Conservation (phyloP, 345 rosid species). For the Anastatica hierochuntica region DNA sequence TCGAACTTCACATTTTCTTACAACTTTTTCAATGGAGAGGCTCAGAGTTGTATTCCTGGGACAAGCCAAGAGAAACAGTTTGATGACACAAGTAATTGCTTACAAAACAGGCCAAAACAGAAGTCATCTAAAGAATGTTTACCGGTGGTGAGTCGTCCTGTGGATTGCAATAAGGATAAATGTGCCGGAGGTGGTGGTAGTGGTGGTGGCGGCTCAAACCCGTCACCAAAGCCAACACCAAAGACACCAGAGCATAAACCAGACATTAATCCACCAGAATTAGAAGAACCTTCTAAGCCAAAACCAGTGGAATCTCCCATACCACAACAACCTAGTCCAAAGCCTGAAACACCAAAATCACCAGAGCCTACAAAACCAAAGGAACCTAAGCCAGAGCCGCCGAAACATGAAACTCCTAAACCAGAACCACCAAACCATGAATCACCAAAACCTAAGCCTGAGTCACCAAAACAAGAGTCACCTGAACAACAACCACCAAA, state of each 20-base stretch:
- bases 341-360: slow-evolving; percentile 2
- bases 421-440: background rate
- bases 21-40: slow-evolving; percentile 52
- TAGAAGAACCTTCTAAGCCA: background rate
- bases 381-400: too few relatives aligned
- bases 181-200: slow-evolving; percentile 27
- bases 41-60: slow-evolving; percentile 29
- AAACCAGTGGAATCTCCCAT: slow-evolving; percentile 12
- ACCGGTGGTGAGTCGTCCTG: slow-evolving; percentile 38
- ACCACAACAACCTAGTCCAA: background rate
- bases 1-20: slow-evolving; percentile 34
- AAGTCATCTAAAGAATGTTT: slow-evolving; percentile 29
- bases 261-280: background rate
- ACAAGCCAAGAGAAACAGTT: slow-evolving; percentile 24
- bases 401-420: slow-evolving; percentile 11
- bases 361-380: slow-evolving; percentile 3
- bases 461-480: background rate
- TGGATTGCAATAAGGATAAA: slow-evolving; percentile 47
- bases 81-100: slow-evolving; percentile 41
- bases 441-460: background rate
- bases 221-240: too few relatives aligned
- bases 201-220: slow-evolving; percentile 17
- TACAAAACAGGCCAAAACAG: slow-evolving; percentile 37
- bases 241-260: too few relatives aligned
- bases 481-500: too few relatives aligned